Base-by-base conservation (phyloP, 169 alveolate species). In the Eimeria praecox region DNA sequence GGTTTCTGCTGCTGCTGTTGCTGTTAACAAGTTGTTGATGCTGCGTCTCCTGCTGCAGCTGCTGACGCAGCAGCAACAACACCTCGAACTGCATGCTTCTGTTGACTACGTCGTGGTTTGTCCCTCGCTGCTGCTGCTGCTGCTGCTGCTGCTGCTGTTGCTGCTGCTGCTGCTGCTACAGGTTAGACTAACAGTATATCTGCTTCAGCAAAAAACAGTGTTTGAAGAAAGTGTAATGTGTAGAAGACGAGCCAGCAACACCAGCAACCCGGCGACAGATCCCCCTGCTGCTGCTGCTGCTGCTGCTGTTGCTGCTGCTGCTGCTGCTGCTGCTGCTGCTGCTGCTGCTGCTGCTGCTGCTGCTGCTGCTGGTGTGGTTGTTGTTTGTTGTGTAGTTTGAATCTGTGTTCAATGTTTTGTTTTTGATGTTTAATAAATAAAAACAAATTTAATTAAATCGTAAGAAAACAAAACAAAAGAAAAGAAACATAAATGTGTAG, bases 281-380 rank as follows among this genome's bases (percentile, higher is more conserved):
- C 33, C 90, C 22, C 33, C 73, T 82, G 44, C n/a, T 82, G 90
- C 71, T 80, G 90, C 73, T 82, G 90, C 69, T 82, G 69, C 52
- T 49, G 90, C 46, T 82, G 90, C 30, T 82, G 90, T 71, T 82
- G 90, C 33, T 8, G 87, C 20, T 77, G 83, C 52, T 73, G 83
- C 52, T 40, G 52, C 24, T 73, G 83, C 6, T 73, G 52, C 10
- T 10, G 80, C 44, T 18, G 35, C 66, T 78, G 35, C 71, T 80
- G 90, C 73, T 82, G 90, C 69, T 82, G 69, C 52, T 49, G 90
- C 46, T 82, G 90, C 30, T 82, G 90, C 90, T 82, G 90, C 33
- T 8, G 87, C 20, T 77, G 83, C 52, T 73, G 83, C 52, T 40
- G 52, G 8, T 73, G 83, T 16, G 30, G 52, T 2, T 10, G 80